A percentile compares a stretch with the other conserved stretches of the same genome.
Conservation (phyloP, 1,284 basidiomycete species). For the Earliella scabrosa region DNA sequence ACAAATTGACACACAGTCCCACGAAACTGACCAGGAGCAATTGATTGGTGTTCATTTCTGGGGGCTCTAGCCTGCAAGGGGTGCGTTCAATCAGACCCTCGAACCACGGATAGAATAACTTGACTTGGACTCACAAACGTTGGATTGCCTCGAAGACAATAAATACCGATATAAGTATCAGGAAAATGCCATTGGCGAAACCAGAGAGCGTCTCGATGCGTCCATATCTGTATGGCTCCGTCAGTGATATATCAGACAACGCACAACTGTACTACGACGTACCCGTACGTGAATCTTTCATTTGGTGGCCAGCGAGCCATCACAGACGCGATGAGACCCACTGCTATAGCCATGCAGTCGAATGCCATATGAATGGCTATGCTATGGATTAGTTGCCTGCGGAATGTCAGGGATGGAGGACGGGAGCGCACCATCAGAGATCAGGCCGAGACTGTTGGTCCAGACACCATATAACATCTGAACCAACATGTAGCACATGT, state of each 20-base stretch:
- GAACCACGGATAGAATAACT: not conserved
- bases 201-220: slow-evolving; percentile 99
- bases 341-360: slow-evolving; percentile 96
- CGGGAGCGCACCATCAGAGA: slow-evolving; percentile 84
- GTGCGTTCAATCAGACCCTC: not conserved
- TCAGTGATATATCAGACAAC: slow-evolving; percentile 1
- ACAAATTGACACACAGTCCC: slow-evolving; percentile 93
- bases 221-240: slow-evolving; percentile 71
- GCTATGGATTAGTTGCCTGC: not conserved
- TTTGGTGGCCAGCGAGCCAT: slow-evolving; percentile 99
- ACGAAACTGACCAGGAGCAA: slow-evolving; percentile 88
- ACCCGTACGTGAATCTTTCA: slow-evolving; percentile 95
- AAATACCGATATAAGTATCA: slow-evolving; percentile 96
- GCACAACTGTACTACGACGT: slow-evolving; percentile 26
- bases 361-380: slow-evolving; percentile 99
- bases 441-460: slow-evolving; percentile 96
- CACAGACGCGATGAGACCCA: slow-evolving; percentile 95
- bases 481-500: slow-evolving; percentile 95
- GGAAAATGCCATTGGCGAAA: slow-evolving; percentile 97
- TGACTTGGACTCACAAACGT: slow-evolving; percentile 69
- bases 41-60: slow-evolving; percentile 97
- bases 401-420: not conserved
- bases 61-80: slow-evolving; percentile 79
- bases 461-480: slow-evolving; percentile 97
- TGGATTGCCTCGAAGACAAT: slow-evolving; percentile 99